These are phyloP conservation scores for Auricularia cornea DNA, from an alignment of 768 basidiomycete genomes.

Conservation along the genomic window DNA sequence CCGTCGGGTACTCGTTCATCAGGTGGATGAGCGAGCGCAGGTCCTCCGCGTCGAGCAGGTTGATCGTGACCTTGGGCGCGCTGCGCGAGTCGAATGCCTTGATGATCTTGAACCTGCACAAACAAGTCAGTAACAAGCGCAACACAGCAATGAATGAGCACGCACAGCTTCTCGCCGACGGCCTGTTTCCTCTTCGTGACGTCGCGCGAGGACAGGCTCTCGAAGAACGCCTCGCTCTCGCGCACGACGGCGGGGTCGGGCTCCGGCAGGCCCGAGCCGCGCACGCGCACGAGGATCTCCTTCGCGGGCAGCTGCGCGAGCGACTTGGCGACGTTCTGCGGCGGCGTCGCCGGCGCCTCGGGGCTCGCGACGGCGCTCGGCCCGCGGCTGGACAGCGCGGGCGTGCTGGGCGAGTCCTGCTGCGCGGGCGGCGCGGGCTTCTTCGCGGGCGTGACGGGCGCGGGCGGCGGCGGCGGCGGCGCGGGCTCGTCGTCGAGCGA, in stretches of 20 bases:
- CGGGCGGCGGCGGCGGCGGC: slow-evolving; percentile 31
- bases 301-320: too few species aligned
- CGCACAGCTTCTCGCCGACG: slow-evolving; percentile 70
- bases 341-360: too few species aligned
- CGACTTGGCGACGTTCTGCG: slow-evolving; percentile 37
- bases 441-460: slow-evolving; percentile 57
- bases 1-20: slow-evolving; percentile 76
- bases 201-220: too few species aligned
- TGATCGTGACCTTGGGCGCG: slow-evolving; percentile 78
- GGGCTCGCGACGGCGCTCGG: too few species aligned
- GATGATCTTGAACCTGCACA: slow-evolving; percentile 39
- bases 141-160: slow-evolving; percentile 22
- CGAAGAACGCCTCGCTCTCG: too few species aligned
- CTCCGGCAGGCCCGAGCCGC: too few species aligned
- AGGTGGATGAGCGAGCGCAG: slow-evolving; percentile 75
- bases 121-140: slow-evolving; percentile 3
- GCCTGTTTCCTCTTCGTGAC: slow-evolving; percentile 80
- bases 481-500: slow-evolving; percentile 46
- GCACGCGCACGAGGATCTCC: too few species aligned
- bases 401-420: too few species aligned
- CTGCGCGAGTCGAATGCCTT: slow-evolving; percentile 44
- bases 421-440: slow-evolving; percentile 32
- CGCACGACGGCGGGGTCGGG: too few species aligned
- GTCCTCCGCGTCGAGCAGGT: slow-evolving; percentile 77
- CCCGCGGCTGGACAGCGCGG: too few species aligned